A percentile compares a stretch with the other conserved stretches of the same genome.
Conservation (phyloP, 805 yeast species). For the Martiniozyma abietophila region DNA sequence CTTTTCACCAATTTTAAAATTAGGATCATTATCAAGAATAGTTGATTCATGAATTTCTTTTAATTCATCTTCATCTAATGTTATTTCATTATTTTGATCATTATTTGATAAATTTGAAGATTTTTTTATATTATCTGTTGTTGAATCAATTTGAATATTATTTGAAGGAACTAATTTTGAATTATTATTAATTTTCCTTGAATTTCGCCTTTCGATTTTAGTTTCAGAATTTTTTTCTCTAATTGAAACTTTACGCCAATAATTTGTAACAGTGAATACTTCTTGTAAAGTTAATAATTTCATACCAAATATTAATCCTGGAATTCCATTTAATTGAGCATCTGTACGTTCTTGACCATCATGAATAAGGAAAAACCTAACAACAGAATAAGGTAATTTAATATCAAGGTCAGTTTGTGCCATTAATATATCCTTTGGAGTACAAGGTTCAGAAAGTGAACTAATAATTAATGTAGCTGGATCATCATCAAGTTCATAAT, state of each 20-base stretch:
- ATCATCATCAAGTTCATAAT: too few species aligned
- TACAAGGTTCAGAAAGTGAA: slow-evolving; percentile 41
- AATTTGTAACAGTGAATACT: slow-evolving; percentile 64
- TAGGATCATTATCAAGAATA: slow-evolving; percentile 13
- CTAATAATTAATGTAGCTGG: too few species aligned
- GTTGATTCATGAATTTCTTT: slow-evolving; percentile 2
- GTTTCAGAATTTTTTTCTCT: slow-evolving; percentile 5
- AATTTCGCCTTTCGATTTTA: neutral
- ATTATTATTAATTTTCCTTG: neutral
- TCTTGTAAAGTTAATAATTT: slow-evolving; percentile 71
- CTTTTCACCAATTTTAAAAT: slow-evolving; percentile 13
- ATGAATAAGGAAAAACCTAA: slow-evolving; percentile 62
- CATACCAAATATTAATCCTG: slow-evolving; percentile 72
- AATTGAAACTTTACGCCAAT: slow-evolving; percentile 66
- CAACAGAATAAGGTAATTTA: slow-evolving; percentile 63
- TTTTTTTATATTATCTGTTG: slow-evolving; percentile 3
- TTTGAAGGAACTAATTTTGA: too few species aligned
- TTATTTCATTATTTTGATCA: neutral
- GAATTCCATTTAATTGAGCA: too few species aligned
- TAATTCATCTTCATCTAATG: neutral
- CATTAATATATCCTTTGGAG: slow-evolving; percentile 60
- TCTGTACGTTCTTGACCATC: slow-evolving; percentile 94
- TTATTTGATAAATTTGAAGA: neutral
- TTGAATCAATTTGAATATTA: neutral
- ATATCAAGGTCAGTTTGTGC: slow-evolving; percentile 72